These are phyloP conservation scores for Sutorius australiensis DNA, from an alignment of 768 basidiomycete species.

Conservation along the genomic window DNA sequence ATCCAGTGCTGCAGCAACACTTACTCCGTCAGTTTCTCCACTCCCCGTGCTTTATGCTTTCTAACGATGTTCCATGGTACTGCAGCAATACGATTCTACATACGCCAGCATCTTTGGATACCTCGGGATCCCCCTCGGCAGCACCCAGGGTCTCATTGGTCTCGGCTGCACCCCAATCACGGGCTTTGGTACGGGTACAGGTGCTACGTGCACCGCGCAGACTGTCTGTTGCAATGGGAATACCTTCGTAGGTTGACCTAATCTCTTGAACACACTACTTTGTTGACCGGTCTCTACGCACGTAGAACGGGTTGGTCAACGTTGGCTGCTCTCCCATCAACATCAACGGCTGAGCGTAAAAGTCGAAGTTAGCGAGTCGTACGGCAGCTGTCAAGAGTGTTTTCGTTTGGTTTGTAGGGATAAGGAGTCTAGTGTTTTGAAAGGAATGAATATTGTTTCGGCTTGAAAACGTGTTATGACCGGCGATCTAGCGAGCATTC, in stretches of 20 bases:
- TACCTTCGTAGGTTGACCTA: constrained; percentile 3
- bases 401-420: neutral
- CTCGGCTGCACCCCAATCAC: constrained; percentile 5
- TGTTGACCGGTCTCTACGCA: neutral
- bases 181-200: neutral
- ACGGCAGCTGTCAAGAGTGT: neutral
- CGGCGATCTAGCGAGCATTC: too few relatives aligned
- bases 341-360: neutral
- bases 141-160: neutral
- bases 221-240: constrained; percentile 19
- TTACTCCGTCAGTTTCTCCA: neutral
- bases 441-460: neutral
- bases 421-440: neutral
- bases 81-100: neutral
- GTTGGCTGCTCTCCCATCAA: constrained; percentile 18
- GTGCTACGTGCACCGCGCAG: constrained; percentile 11
- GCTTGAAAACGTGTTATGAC: neutral
- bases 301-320: constrained; percentile 10
- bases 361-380: neutral
- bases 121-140: neutral
- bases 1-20: constrained; percentile 8
- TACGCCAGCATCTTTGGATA: neutral
- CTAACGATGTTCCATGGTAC: neutral
- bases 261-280: neutral
- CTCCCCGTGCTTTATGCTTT: too few relatives aligned